Evolutionary conservation across 139 green algal species (phyloP).

Genomic region (Volvox africanus): DNA sequence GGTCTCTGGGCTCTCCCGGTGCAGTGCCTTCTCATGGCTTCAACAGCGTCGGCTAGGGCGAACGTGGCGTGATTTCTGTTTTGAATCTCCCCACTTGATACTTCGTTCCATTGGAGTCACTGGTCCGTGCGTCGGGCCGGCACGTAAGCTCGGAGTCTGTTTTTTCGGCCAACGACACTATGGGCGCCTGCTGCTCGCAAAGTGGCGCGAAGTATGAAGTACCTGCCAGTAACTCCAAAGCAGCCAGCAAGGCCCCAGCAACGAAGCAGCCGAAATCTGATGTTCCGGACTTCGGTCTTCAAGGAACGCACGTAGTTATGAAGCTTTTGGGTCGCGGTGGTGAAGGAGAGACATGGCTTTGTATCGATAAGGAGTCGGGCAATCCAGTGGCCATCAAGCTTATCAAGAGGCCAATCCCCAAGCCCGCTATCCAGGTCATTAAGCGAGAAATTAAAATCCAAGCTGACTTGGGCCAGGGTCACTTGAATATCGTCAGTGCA

Average conservation of each 20-base stretch:
- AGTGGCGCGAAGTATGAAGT: conserved; percentile 22
- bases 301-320: conserved; percentile 57
- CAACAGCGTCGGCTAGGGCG: neutral
- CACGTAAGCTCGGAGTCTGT: neutral
- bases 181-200: conserved; percentile 37
- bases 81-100: neutral
- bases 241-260: neutral
- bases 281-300: conserved; percentile 67
- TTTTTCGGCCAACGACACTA: neutral
- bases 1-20: neutral
- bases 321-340: conserved; percentile 69
- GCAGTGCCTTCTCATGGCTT: neutral
- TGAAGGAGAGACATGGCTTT: conserved; percentile 75
- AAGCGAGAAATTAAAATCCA: conserved; percentile 80
- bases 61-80: neutral
- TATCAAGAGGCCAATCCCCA: conserved; percentile 74
- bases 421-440: conserved; percentile 70
- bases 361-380: conserved; percentile 54
- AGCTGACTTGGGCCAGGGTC: conserved; percentile 70
- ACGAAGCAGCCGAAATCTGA: conserved; percentile 13
- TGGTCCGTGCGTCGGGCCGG: neutral
- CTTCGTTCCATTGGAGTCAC: neutral
- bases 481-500: conserved; percentile 78
- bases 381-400: conserved; percentile 73
- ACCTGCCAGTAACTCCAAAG: neutral